Conservation (phyloP, 176 grass and related monocot genomes). For the Dendrocalamus sinicus region DNA sequence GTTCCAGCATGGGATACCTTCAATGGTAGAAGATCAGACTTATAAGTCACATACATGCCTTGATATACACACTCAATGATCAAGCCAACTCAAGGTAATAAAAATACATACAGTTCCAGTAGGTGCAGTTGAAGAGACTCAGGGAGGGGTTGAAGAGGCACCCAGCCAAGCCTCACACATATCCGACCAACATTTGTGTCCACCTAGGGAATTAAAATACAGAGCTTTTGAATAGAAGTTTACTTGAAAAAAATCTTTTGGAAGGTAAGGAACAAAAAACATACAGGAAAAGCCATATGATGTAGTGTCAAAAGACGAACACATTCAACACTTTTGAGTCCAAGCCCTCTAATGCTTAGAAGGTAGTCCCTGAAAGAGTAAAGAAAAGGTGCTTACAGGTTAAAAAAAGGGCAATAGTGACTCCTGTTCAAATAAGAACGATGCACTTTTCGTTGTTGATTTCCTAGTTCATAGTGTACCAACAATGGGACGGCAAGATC, state of each 20-base stretch:
- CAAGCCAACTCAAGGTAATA: slow-evolving; percentile 26
- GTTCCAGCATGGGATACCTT: slow-evolving; percentile 91
- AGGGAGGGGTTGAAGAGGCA: slow-evolving; percentile 84
- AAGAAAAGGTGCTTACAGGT: slow-evolving; percentile 40
- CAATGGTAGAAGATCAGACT: slow-evolving; percentile 37
- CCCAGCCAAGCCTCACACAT: slow-evolving; percentile 94
- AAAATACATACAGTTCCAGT: slow-evolving; percentile 68
- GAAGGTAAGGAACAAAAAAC: slow-evolving; percentile 24
- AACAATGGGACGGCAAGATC: background rate
- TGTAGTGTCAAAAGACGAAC: slow-evolving; percentile 83
- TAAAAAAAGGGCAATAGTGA: slow-evolving; percentile 19
- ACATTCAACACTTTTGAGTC: slow-evolving; percentile 91
- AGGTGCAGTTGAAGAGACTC: slow-evolving; percentile 91
- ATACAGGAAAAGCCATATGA: slow-evolving; percentile 90
- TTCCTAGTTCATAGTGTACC: slow-evolving; percentile 12
- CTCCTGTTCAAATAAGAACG: background rate
- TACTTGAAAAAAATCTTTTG: background rate
- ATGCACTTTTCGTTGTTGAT: slow-evolving; percentile 1
- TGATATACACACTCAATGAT: slow-evolving; percentile 13
- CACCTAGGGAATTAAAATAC: slow-evolving; percentile 57
- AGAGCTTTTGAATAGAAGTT: slow-evolving; percentile 30
- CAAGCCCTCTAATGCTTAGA: slow-evolving; percentile 85
- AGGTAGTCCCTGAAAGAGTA: slow-evolving; percentile 74
- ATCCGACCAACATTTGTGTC: slow-evolving; percentile 96
- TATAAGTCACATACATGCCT: slow-evolving; percentile 11